These are phyloP conservation scores for Leccinellum luteum DNA, from an alignment of 768 basidiomycete species.

Conservation along the genomic window DNA sequence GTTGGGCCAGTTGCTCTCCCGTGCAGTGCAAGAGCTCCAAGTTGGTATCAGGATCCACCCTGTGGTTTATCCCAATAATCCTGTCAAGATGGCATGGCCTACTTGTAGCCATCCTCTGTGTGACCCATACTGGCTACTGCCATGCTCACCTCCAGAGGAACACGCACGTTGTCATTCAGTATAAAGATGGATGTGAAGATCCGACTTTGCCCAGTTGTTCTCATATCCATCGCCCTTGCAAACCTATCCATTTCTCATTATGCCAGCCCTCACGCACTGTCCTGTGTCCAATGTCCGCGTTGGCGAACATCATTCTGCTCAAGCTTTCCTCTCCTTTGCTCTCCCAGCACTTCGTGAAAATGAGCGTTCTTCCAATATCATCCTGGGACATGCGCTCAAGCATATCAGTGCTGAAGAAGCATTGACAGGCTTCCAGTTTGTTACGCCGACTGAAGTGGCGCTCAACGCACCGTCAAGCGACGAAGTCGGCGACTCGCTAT, in stretches of 20 bases:
- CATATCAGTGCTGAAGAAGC: constrained; percentile 37
- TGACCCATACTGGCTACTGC: neutral
- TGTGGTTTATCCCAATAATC: constrained; percentile 10
- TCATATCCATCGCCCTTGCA: neutral
- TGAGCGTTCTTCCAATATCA: constrained; percentile 51
- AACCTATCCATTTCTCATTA: neutral
- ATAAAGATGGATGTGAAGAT: constrained; percentile 7
- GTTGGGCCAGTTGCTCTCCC: neutral
- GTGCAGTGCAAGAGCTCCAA: neutral
- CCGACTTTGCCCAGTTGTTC: neutral
- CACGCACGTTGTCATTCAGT: neutral
- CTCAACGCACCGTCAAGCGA: constrained; percentile 22
- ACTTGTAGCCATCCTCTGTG: constrained; percentile 13
- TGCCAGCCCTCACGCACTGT: constrained; percentile 33
- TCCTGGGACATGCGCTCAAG: constrained; percentile 50
- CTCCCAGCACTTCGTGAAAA: constrained; percentile 42
- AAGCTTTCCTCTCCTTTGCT: constrained; percentile 39
- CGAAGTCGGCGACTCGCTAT: constrained; percentile 35
- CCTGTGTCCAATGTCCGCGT: constrained; percentile 25
- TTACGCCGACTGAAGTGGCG: constrained; percentile 32
- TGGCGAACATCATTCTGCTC: constrained; percentile 39
- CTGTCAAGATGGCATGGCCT: constrained; percentile 1
- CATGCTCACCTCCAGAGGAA: constrained; percentile 21
- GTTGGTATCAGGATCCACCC: constrained; percentile 14
- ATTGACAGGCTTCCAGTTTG: constrained; percentile 37